phyloP scores from a whole-genome alignment of 2,329 filamentous ascomycete species.

The Penicillium aurantiogriseum region DNA sequence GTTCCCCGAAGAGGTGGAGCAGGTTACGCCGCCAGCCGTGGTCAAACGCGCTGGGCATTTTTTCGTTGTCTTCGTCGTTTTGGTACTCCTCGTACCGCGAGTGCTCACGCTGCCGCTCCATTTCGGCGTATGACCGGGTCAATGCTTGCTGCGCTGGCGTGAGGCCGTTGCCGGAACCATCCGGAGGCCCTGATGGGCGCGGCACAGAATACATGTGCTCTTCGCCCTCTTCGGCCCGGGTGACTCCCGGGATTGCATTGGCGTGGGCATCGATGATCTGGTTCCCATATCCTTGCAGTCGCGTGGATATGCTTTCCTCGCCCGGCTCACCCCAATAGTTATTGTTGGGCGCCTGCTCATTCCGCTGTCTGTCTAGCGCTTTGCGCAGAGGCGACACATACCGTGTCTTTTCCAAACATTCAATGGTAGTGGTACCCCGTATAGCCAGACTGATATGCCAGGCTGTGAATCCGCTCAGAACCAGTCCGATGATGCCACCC shows the following conservation, averaged over 20 bases:
- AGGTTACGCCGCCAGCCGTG: constrained; percentile 81
- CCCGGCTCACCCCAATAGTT: constrained; percentile 13
- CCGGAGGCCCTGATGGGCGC: constrained; percentile 17
- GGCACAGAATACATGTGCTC: constrained; percentile 45
- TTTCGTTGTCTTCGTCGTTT: constrained; percentile 82
- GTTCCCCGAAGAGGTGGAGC: constrained; percentile 74
- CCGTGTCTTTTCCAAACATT: constrained; percentile 91
- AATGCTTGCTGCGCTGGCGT: constrained; percentile 49
- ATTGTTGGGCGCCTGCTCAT: constrained; percentile 49
- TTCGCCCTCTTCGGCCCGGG: constrained; percentile 78
- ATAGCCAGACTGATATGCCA: constrained; percentile 87
- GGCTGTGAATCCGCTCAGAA: constrained; percentile 80
- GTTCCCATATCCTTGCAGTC: constrained; percentile 63
- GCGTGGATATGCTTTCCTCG: constrained; percentile 36
- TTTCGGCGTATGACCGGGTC: constrained; percentile 50
- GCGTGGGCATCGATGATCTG: constrained; percentile 79
- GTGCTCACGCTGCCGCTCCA: constrained; percentile 64
- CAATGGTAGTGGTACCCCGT: constrained; percentile 86
- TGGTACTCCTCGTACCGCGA: constrained; percentile 77
- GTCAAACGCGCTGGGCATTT: constrained; percentile 90
- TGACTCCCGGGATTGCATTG: constrained; percentile 76
- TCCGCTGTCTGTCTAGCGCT: constrained; percentile 64
- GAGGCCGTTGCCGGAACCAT: constrained; percentile 19
- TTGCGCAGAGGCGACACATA: constrained; percentile 80
- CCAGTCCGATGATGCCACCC: constrained; percentile 85